phyloP scores from a whole-genome alignment of 768 basidiomycete genomes.

The Lactifluus subvellereus region DNA sequence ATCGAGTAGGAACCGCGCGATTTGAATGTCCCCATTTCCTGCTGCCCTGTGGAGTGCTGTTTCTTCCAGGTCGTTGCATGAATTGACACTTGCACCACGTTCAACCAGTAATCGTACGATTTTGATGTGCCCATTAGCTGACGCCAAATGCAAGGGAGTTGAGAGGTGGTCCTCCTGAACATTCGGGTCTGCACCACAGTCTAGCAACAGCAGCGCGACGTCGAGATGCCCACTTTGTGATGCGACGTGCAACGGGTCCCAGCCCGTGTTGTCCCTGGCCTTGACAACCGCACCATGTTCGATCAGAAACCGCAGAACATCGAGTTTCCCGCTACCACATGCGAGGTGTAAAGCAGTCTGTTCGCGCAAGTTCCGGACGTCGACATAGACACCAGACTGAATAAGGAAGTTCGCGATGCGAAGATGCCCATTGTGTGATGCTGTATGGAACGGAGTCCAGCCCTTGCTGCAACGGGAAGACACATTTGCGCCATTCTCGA shows the following conservation, averaged over 20 bases:
- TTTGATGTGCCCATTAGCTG: not conserved
- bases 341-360: not conserved
- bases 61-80: not conserved
- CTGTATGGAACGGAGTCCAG: too few species aligned
- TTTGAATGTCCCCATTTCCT: not conserved
- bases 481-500: too few species aligned
- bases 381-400: not conserved
- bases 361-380: not conserved
- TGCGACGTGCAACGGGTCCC: not conserved
- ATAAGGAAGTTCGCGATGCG: not conserved
- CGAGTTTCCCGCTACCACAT: not conserved
- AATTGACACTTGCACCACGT: not conserved
- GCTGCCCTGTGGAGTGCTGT: constrained; percentile 4
- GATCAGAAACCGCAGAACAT: not conserved
- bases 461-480: too few species aligned
- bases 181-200: too few species aligned
- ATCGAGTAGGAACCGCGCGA: not conserved
- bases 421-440: not conserved
- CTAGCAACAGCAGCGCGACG: too few species aligned
- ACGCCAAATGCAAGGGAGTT: not conserved
- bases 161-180: not conserved
- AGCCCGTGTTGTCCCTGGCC: not conserved
- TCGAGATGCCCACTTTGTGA: not conserved
- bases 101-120: not conserved
- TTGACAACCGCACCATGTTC: not conserved